Conservation (phyloP, 202 grass and related monocot genomes). For the Brachypodium distachyon region DNA sequence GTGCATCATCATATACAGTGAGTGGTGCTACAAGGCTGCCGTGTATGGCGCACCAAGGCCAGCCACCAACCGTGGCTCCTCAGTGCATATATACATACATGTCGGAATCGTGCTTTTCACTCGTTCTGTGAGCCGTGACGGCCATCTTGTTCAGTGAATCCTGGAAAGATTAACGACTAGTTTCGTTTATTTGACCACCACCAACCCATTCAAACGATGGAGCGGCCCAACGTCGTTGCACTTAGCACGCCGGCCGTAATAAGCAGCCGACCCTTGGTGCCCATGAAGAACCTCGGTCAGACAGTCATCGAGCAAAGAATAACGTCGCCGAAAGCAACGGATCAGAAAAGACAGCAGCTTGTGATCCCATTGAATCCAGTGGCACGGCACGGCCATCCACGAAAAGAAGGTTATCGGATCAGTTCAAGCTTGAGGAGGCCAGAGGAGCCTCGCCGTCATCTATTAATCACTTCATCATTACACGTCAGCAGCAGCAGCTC, state of each 20-base stretch:
- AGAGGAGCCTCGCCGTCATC: background rate
- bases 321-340: conserved; percentile 11
- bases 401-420: too few relatives aligned
- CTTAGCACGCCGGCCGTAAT: too few relatives aligned
- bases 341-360: background rate
- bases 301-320: background rate
- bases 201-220: background rate
- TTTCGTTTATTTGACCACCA: background rate
- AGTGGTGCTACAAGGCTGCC: too few relatives aligned
- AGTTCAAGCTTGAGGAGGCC: background rate
- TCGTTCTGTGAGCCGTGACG: background rate
- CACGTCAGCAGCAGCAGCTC: conserved; percentile 16
- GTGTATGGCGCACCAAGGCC: background rate
- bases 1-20: too few relatives aligned
- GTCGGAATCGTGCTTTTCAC: background rate
- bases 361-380: conserved; percentile 7
- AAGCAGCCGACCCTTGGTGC: background rate
- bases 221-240: too few relatives aligned
- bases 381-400: background rate
- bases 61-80: background rate
- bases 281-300: background rate
- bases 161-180: background rate
- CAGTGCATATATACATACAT: background rate
- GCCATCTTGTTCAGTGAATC: background rate
- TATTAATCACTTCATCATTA: background rate